These are phyloP conservation scores for Termitomyces sp. DNA, from an alignment of 768 basidiomycete species.

Conservation along the genomic window DNA sequence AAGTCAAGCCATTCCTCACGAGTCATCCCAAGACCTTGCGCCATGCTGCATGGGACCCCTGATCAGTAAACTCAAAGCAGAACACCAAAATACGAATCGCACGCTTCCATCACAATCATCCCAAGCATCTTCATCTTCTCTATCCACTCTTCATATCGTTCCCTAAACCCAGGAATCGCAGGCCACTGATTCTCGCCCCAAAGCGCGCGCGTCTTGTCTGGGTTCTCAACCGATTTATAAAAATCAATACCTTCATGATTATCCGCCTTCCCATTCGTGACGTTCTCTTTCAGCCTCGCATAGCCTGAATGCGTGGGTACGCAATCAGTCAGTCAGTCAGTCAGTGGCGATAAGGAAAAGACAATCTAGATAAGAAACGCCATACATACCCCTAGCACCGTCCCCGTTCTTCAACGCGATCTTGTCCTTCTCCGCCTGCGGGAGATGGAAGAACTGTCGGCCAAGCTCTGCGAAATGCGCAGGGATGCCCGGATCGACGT, in stretches of 20 bases:
- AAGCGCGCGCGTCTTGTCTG: conserved; percentile 67
- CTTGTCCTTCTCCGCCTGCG: conserved; percentile 77
- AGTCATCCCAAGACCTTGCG: conserved; percentile 73
- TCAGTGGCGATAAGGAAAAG: background rate
- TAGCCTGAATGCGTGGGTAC: conserved; percentile 57
- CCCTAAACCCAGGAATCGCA: conserved; percentile 49
- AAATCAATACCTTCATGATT: conserved; percentile 86
- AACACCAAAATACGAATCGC: background rate
- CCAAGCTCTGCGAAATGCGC: conserved; percentile 66
- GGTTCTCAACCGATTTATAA: conserved; percentile 68
- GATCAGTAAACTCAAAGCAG: background rate
- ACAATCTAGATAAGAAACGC: background rate
- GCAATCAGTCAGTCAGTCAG: background rate
- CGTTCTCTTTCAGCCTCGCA: conserved; percentile 75
- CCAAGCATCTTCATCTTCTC: conserved; percentile 86
- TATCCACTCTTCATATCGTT: conserved; percentile 72
- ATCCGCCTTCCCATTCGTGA: conserved; percentile 82
- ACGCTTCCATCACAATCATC: conserved; percentile 84
- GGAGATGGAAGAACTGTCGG: conserved; percentile 67
- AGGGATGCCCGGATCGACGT: conserved; percentile 54
- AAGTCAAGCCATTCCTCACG: conserved; percentile 68
- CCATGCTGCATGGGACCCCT: conserved; percentile 55
- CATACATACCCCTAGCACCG: conserved; percentile 69
- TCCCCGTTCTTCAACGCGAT: conserved; percentile 71
- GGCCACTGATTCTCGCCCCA: conserved; percentile 94